Evolutionary conservation across 495 filamentous ascomycete species (phyloP).

Genomic region (Aspergillus heteromorphus): DNA sequence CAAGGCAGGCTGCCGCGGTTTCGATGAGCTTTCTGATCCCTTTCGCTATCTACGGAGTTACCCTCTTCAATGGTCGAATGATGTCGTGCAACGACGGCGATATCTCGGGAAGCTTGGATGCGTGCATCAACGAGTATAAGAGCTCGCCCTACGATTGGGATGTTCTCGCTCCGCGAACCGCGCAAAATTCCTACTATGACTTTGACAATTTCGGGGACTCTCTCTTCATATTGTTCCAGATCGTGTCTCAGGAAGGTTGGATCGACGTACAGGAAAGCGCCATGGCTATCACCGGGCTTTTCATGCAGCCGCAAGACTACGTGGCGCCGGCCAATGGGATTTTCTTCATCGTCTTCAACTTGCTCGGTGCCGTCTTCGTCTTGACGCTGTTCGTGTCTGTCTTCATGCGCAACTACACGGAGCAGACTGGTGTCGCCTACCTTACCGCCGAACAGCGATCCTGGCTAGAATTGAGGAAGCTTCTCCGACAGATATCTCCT

Average conservation of each 20-base stretch:
- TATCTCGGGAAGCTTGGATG: constrained; percentile 49
- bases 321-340: constrained; percentile 77
- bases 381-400: constrained; percentile 97
- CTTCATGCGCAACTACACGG: constrained; percentile 99
- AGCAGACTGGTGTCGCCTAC: constrained; percentile 96
- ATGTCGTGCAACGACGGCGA: constrained; percentile 69
- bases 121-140: constrained; percentile 75
- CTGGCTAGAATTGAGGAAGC: constrained; percentile 92
- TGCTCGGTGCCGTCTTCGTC: constrained; percentile 94
- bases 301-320: constrained; percentile 60
- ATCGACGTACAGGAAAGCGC: constrained; percentile 80
- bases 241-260: constrained; percentile 99
- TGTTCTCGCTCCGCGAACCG: constrained; percentile 74
- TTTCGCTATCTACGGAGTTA: constrained; percentile 92
- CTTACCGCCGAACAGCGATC: constrained; percentile 94
- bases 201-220: constrained; percentile 93
- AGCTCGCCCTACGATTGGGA: constrained; percentile 76
- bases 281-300: constrained; percentile 74
- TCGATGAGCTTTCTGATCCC: constrained; percentile 92
- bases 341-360: constrained; percentile 95
- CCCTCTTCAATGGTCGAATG: constrained; percentile 84
- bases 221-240: constrained; percentile 95
- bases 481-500: constrained; percentile 87
- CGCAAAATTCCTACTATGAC: constrained; percentile 75
- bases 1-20: constrained; percentile 69